Evolutionary conservation across 2,329 filamentous ascomycete species (phyloP), one percentile per base, ranked within the genome.

Genomic region (Triangularia setosa): DNA sequence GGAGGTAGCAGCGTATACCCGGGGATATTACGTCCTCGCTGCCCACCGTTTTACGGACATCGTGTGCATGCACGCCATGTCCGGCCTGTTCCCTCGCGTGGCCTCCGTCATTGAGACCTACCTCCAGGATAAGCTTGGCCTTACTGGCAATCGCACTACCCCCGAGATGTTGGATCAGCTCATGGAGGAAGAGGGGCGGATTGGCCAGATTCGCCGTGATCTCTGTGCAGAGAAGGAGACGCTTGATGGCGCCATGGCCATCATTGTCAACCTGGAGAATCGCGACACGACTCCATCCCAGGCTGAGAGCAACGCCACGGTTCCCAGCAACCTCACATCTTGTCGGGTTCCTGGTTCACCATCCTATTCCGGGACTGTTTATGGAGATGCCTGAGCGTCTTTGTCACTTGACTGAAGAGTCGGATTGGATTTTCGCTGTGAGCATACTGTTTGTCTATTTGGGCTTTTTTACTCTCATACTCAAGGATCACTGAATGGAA

Each of bases 21-120:
- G 88, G 0, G 88, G 84, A 0, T 93, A 92, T 73, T 93, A 93
- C 71, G 80, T 85, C 56, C 83, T 89, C 4, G 89, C 90, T 0
- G 83, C 86, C 0, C 77, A 81, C 33, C 83, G 89, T 1, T 90
- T 92, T 69, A 80, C 86, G 0, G 89, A 93, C 62, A 74, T 76
- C 1, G 77, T 81, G 6, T 76, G 79, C 1, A 77, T 84, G 24
- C 77, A 80, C 57, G 74, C 84, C 61, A 78, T 81, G 11, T 81
- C 80, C 9, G 79, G 81, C 3, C 77, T 84, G 72, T 77, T 85
- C 5, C 82, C 82, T 0, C 72, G 76, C 2, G 77, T 84, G 6
- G 74, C 78, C 8, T 65, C 70, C 1, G 69, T 75, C 7, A 75
- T 83, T 3, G 76, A 79, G 1, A 73, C 68, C 3, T 78, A 82